Evolutionary conservation across 2,329 filamentous ascomycete species (phyloP).

Genomic region (Fusarium xyrophilum): DNA sequence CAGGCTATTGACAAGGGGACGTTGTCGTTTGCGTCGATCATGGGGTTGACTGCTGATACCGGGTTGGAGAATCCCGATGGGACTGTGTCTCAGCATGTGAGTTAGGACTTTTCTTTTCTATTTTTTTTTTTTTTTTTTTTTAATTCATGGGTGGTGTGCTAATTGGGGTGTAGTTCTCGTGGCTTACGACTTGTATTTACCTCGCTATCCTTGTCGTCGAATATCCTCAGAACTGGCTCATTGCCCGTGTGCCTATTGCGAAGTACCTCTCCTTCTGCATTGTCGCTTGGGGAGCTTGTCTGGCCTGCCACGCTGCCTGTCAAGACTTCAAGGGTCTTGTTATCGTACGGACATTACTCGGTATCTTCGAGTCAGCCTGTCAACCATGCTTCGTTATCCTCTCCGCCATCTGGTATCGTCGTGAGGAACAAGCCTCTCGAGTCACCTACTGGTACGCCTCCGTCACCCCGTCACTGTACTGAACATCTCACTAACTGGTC

Average conservation of each 20-base stretch:
- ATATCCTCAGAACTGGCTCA: conserved; percentile 69
- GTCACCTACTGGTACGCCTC: conserved; percentile 70
- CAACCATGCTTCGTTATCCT: conserved; percentile 73
- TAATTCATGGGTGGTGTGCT: too few species aligned
- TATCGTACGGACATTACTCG: conserved; percentile 68
- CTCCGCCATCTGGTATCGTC: conserved; percentile 73
- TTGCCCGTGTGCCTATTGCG: conserved; percentile 69
- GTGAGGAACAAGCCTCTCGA: conserved; percentile 69
- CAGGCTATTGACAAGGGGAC: conserved; percentile 74
- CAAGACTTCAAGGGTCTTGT: conserved; percentile 66
- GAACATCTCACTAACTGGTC: accelerated
- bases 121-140: too few species aligned
- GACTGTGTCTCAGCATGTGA: conserved; percentile 30
- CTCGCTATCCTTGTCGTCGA: conserved; percentile 74
- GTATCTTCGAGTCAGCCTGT: conserved; percentile 74
- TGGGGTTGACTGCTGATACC: conserved; percentile 63
- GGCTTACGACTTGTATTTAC: conserved; percentile 78
- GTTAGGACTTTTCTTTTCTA: accelerated
- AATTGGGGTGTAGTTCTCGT: conserved; percentile 51
- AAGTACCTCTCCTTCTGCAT: conserved; percentile 72
- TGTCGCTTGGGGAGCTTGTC: conserved; percentile 64
- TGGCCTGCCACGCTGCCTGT: conserved; percentile 68
- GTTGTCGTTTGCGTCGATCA: conserved; percentile 69
- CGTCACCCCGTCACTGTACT: accelerated
- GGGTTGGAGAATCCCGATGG: conserved; percentile 51